Conservation (phyloP, 306 rosid species). For the Lathyrus sativus region DNA sequence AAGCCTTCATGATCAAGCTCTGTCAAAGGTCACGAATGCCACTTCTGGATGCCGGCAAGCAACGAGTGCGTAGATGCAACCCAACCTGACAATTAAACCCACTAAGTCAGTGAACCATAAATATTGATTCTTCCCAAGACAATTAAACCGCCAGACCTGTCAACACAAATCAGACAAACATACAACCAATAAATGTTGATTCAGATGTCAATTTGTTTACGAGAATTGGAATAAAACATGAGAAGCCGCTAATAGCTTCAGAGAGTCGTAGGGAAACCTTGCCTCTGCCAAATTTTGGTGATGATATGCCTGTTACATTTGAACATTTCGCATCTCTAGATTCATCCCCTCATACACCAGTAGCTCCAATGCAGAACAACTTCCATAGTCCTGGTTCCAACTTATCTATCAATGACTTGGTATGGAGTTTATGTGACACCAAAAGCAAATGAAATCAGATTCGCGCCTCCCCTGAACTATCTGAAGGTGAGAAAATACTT, state of each 20-base stretch:
- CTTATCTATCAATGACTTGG: constrained; percentile 64
- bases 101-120: too few species aligned
- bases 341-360: constrained; percentile 41
- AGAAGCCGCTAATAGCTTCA: constrained; percentile 48
- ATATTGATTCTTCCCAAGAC: too few species aligned
- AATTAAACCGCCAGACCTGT: too few species aligned
- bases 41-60: too few species aligned
- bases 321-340: constrained; percentile 49
- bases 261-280: constrained; percentile 60
- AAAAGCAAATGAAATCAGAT: constrained; percentile 47
- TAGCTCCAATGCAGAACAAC: constrained; percentile 41
- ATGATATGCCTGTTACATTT: constrained; percentile 53
- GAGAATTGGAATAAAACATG: constrained; percentile 43
- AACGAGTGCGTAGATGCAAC: too few species aligned
- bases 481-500: too few species aligned
- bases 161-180: too few species aligned
- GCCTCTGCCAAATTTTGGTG: constrained; percentile 81
- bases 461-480: constrained; percentile 35
- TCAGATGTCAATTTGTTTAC: constrained; percentile 44
- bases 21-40: too few species aligned
- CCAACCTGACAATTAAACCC: too few species aligned
- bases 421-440: constrained; percentile 65
- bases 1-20: too few species aligned
- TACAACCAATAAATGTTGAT: constrained; percentile 38
- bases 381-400: constrained; percentile 47